phyloP scores from a whole-genome alignment of 176 grass and related monocot species.

The Triticum monococcum region DNA sequence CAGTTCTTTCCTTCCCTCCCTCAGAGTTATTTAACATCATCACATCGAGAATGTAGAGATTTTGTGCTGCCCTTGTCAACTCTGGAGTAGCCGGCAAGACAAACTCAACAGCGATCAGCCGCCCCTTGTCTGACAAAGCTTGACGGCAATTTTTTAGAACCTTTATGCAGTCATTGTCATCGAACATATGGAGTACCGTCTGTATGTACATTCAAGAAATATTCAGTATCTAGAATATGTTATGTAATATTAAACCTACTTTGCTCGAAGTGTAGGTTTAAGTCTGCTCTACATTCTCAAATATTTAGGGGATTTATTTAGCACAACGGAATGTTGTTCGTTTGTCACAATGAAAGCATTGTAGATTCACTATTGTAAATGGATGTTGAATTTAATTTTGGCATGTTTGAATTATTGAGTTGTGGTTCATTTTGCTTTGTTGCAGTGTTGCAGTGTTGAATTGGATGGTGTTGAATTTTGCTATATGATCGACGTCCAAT shows the following conservation, averaged over 20 bases:
- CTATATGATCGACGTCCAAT: too few relatives aligned
- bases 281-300: not conserved
- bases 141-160: not conserved
- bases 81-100: not conserved
- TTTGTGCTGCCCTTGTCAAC: not conserved
- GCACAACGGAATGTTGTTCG: not conserved
- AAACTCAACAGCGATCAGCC: not conserved
- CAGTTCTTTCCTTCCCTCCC: conserved; percentile 8
- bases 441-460: too few relatives aligned
- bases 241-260: not conserved
- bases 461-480: too few relatives aligned
- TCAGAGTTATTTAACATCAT: not conserved
- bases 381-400: too few relatives aligned
- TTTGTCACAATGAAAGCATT: too few relatives aligned
- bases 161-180: not conserved
- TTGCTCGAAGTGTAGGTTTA: not conserved
- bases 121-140: not conserved
- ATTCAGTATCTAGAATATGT: not conserved
- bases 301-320: not conserved
- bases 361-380: too few relatives aligned
- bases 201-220: not conserved
- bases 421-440: too few relatives aligned
- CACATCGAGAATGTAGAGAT: not conserved
- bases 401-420: too few relatives aligned
- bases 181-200: not conserved